Percentiles rank a stretch among this genome's conserved stretches.
Conservation (phyloP, 108 stramenopile genomes). For the Cylindrotheca closterium region DNA sequence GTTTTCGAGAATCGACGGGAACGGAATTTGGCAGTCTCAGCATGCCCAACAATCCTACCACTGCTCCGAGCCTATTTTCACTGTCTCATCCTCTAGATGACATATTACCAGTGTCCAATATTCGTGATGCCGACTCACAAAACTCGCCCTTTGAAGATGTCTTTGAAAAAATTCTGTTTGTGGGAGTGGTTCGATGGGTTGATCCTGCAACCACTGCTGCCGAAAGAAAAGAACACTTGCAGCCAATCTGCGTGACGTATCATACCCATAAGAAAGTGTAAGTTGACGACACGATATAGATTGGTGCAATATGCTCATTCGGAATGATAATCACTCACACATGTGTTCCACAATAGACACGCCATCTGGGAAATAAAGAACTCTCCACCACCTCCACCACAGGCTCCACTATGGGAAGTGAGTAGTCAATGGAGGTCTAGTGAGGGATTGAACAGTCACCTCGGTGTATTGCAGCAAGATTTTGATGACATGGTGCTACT, state of each 20-base stretch:
- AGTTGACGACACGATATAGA: not conserved
- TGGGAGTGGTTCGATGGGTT: constrained; percentile 43
- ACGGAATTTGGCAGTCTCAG: constrained; percentile 17
- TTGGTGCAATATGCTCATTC: not conserved
- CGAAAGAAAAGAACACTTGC: constrained; percentile 2
- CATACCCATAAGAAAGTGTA: constrained; percentile 34
- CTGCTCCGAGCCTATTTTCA: constrained; percentile 70
- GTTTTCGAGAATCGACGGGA: constrained; percentile 11
- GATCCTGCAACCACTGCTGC: constrained; percentile 15
- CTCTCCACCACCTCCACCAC: constrained; percentile 38
- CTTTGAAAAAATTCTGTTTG: constrained; percentile 60
- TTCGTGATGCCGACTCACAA: not conserved
- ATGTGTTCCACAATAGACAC: too few species aligned
- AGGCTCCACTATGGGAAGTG: constrained; percentile 35
- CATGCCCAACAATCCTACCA: constrained; percentile 6
- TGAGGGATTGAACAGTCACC: constrained; percentile 26
- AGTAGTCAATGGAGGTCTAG: constrained; percentile 29
- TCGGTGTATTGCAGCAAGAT: constrained; percentile 23
- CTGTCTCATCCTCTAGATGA: constrained; percentile 78
- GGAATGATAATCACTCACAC: too few species aligned
- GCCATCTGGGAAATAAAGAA: constrained; percentile 48
- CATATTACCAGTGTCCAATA: constrained; percentile 48
- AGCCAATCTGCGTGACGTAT: constrained; percentile 50
- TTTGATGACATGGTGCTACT: constrained; percentile 29
- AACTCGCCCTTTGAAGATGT: constrained; percentile 40